These are phyloP conservation scores for Penicillium waksmanii DNA, from an alignment of 495 filamentous ascomycete genomes.

Conservation along the genomic window DNA sequence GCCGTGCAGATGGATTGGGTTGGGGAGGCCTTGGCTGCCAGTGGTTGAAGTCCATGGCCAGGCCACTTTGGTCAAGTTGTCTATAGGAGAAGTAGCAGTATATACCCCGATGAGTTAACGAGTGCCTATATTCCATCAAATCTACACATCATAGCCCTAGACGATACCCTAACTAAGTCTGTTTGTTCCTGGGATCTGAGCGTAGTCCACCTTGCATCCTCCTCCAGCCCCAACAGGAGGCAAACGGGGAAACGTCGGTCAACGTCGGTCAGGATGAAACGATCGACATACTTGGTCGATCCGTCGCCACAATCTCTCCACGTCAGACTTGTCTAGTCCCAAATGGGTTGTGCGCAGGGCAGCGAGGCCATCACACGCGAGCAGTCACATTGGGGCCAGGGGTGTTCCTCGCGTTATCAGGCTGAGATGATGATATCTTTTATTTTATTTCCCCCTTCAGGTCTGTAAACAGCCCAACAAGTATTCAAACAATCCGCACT, in stretches of 20 bases:
- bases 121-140: neutral
- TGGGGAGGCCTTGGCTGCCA: constrained; percentile 61
- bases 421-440: neutral
- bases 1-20: constrained; percentile 89
- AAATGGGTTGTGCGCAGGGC: neutral
- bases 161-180: too few species aligned
- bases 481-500: neutral
- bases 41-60: neutral
- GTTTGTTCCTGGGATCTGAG: too few species aligned
- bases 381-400: constrained; percentile 21
- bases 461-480: too few species aligned
- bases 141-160: too few species aligned
- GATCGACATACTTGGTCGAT: constrained; percentile 13
- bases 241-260: constrained; percentile 1
- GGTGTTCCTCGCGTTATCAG: constrained; percentile 6
- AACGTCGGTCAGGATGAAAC: constrained; percentile 5
- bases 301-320: constrained; percentile 22
- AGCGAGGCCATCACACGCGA: constrained; percentile 24
- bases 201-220: too few species aligned
- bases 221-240: neutral
- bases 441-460: too few species aligned
- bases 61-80: neutral
- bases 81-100: neutral
- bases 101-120: neutral
- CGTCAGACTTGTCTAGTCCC: constrained; percentile 14